phyloP scores from a whole-genome alignment of 768 basidiomycete species.

The Tulasnella calospora region DNA sequence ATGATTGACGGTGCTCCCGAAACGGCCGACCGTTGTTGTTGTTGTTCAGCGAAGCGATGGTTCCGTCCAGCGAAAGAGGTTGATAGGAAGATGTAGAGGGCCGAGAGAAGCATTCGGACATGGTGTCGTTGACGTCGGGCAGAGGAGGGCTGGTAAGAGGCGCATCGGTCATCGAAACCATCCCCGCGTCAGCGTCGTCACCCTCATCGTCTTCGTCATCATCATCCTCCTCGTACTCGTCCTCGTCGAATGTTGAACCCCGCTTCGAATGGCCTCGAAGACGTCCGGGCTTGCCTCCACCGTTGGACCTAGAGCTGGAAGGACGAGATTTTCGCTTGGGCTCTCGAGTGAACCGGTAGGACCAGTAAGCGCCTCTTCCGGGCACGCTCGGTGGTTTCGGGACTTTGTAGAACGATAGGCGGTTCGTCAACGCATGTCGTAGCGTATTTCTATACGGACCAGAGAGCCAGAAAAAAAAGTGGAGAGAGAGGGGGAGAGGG shows the following conservation, averaged over 20 bases:
- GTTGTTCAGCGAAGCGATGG: too few species aligned
- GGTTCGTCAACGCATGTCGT: constrained; percentile 15
- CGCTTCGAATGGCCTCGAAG: neutral
- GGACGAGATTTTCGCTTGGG: neutral
- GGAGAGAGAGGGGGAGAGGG: neutral
- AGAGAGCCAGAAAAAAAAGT: neutral
- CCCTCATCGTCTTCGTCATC: neutral
- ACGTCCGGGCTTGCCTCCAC: too few species aligned
- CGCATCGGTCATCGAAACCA: too few species aligned
- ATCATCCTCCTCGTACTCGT: neutral
- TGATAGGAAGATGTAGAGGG: too few species aligned
- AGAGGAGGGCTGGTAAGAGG: too few species aligned
- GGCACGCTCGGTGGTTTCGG: constrained; percentile 7
- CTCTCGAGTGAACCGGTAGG: neutral
- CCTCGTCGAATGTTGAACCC: neutral
- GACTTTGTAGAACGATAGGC: constrained; percentile 17
- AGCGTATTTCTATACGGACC: constrained; percentile 13
- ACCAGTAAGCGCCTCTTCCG: constrained; percentile 19
- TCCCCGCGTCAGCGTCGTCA: neutral
- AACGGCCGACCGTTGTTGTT: too few species aligned
- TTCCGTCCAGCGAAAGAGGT: too few species aligned
- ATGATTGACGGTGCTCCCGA: too few species aligned
- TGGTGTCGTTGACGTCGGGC: too few species aligned
- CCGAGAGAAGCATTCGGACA: too few species aligned
- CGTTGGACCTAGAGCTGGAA: neutral